phyloP scores from a whole-genome alignment of 306 rosid genomes.

The Sechiopsis laciniata region DNA sequence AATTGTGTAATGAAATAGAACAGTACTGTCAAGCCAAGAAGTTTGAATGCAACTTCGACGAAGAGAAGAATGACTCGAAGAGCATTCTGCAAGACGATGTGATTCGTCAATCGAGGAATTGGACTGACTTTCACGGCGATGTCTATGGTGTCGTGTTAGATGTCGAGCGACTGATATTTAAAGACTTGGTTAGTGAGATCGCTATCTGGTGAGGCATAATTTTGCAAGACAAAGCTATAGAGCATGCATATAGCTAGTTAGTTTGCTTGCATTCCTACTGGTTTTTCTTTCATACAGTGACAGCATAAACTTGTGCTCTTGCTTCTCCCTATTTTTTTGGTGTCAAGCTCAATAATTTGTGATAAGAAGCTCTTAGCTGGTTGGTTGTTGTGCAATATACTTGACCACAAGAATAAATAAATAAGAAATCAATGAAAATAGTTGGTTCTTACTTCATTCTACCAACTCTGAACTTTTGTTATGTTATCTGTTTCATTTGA shows the following conservation, averaged over 20 bases:
- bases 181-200: slow-evolving; percentile 71
- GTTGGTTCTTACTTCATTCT: background rate
- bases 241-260: background rate
- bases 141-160: slow-evolving; percentile 58
- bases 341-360: slow-evolving; percentile 17
- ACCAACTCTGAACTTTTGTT: background rate
- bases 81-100: slow-evolving; percentile 49
- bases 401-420: background rate
- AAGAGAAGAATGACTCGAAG: slow-evolving; percentile 44
- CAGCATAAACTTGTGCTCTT: background rate
- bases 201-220: slow-evolving; percentile 23
- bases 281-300: slow-evolving; percentile 4
- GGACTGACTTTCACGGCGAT: slow-evolving; percentile 55
- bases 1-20: slow-evolving; percentile 62
- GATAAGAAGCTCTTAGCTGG: slow-evolving; percentile 9
- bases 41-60: slow-evolving; percentile 34
- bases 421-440: background rate
- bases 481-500: background rate
- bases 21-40: slow-evolving; percentile 53
- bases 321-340: background rate
- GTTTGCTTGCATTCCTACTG: slow-evolving; percentile 2
- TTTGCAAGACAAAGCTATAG: background rate
- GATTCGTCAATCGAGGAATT: slow-evolving; percentile 43
- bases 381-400: background rate
- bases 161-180: slow-evolving; percentile 64